Evolutionary conservation across 75 land plant species (phyloP).

Genomic region (Cunninghamia lanceolata): DNA sequence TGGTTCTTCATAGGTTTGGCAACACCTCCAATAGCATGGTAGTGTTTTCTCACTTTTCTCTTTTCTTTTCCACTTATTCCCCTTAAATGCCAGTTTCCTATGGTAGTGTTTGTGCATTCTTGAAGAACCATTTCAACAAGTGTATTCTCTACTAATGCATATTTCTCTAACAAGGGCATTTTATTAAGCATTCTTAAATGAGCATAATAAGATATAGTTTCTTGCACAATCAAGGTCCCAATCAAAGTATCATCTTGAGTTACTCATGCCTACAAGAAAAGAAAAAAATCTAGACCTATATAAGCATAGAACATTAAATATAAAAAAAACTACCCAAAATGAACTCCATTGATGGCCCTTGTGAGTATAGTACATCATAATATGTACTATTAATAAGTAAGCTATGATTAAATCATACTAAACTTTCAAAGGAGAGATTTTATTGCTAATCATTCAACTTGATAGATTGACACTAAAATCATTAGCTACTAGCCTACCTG

Average conservation of each 20-base stretch:
- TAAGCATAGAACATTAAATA: neutral
- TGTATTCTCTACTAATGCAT: constrained; percentile 76
- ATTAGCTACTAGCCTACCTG: constrained; percentile 75
- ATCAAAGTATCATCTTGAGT: constrained; percentile 89
- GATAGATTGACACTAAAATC: constrained; percentile 65
- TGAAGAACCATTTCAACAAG: constrained; percentile 93
- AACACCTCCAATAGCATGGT: no score
- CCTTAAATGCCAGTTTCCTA: constrained; percentile 95
- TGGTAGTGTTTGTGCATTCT: constrained; percentile 87
- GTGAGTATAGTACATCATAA: neutral
- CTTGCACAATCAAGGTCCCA: constrained; percentile 83
- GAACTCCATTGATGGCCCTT: neutral
- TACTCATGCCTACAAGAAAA: constrained; percentile 76
- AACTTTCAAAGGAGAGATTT: constrained; percentile 81
- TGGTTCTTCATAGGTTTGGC: no score
- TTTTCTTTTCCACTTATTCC: constrained; percentile 98
- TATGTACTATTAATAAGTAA: neutral
- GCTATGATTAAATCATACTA: constrained; percentile 32
- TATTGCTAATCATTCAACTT: constrained; percentile 77
- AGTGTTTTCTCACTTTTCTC: constrained; percentile 85
- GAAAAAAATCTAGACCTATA: neutral
- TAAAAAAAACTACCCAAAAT: neutral
- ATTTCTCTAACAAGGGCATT: constrained; percentile 73
- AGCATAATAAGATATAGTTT: constrained; percentile 80
- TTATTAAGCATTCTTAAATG: constrained; percentile 62